A percentile compares a stretch with the other conserved stretches of the same genome.
Conservation (phyloP, 2,329 filamentous ascomycete species). For the Berkeleyomyces rouxiae region DNA sequence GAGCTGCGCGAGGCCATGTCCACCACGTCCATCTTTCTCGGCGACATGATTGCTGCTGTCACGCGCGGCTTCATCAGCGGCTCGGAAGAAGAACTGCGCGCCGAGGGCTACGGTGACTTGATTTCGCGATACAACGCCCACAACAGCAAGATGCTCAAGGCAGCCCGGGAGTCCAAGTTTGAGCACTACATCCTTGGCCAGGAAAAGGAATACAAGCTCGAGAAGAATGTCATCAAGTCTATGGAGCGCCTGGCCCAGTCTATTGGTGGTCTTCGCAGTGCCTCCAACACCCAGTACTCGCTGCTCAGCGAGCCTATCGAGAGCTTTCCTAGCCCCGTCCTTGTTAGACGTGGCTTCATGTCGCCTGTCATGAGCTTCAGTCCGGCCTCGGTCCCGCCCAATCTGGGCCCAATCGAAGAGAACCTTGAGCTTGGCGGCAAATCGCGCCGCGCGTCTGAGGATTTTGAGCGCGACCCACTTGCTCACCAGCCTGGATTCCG, state of each 20-base stretch:
- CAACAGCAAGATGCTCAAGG: slow-evolving; percentile 48
- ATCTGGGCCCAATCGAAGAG: slow-evolving; percentile 17
- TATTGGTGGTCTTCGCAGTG: slow-evolving; percentile 77
- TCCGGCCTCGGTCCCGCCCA: slow-evolving; percentile 15
- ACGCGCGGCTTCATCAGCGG: slow-evolving; percentile 72
- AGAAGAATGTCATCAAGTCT: slow-evolving; percentile 65
- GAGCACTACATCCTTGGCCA: slow-evolving; percentile 73
- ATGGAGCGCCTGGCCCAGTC: slow-evolving; percentile 76
- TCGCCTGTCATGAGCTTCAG: slow-evolving; percentile 13
- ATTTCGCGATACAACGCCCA: slow-evolving; percentile 12
- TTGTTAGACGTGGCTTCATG: slow-evolving; percentile 2
- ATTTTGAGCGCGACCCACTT: slow-evolving; percentile 7
- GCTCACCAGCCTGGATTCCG: slow-evolving; percentile 26
- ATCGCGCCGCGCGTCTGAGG: slow-evolving; percentile 7
- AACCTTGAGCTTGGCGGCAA: neutral
- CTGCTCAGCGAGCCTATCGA: slow-evolving; percentile 46
- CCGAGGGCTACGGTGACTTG: slow-evolving; percentile 36
- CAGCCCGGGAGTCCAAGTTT: slow-evolving; percentile 69
- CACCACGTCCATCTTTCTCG: slow-evolving; percentile 51
- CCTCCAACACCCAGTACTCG: slow-evolving; percentile 75
- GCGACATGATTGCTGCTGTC: slow-evolving; percentile 67
- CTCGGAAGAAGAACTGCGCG: slow-evolving; percentile 58
- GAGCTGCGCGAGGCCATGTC: slow-evolving; percentile 55
- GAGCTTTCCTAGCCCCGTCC: neutral
- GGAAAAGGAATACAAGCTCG: slow-evolving; percentile 62